Evolutionary conservation across 1,284 basidiomycete genomes (phyloP).

Genomic region (Rhodotorula sp.): DNA sequence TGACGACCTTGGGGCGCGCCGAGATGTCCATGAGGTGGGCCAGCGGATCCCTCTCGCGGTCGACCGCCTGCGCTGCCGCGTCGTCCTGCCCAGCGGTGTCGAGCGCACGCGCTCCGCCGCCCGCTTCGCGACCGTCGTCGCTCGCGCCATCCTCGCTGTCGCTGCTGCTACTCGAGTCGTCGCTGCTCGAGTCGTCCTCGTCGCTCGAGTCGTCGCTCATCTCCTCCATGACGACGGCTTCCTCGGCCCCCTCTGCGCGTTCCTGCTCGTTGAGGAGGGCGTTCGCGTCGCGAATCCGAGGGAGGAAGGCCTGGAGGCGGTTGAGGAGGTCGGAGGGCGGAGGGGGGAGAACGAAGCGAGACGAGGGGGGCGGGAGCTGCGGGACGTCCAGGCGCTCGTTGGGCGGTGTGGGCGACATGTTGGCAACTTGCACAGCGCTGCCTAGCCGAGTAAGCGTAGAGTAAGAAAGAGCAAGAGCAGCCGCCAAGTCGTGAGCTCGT

Average conservation of each 20-base stretch:
- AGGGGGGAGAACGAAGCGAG: constrained; percentile 38
- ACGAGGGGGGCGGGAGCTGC: constrained; percentile 25
- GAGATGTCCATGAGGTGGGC: constrained; percentile 28
- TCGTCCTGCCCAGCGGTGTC: not conserved
- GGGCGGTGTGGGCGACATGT: not conserved
- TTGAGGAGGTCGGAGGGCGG: constrained; percentile 36
- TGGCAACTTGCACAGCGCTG: not conserved
- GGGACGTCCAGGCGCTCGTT: constrained; percentile 36
- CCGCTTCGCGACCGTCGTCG: not conserved
- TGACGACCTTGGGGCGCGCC: not conserved
- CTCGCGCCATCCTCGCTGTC: constrained; percentile 1
- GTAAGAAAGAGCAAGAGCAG: not conserved
- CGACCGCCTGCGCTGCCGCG: not conserved
- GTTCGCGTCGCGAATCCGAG: constrained; percentile 36
- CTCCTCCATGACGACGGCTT: constrained; percentile 32
- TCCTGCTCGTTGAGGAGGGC: constrained; percentile 13
- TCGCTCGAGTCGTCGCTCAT: constrained; percentile 17
- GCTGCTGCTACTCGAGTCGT: not conserved
- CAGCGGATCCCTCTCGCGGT: not conserved
- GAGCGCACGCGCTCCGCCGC: too few species aligned
- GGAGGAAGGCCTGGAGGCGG: constrained; percentile 39
- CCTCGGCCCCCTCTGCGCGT: constrained; percentile 2
- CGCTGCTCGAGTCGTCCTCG: not conserved
- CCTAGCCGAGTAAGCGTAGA: not conserved
- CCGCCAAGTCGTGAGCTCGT: too few species aligned